Evolutionary conservation across 2,329 filamentous ascomycete genomes (phyloP).

Genomic region (Neonectria hederae): DNA sequence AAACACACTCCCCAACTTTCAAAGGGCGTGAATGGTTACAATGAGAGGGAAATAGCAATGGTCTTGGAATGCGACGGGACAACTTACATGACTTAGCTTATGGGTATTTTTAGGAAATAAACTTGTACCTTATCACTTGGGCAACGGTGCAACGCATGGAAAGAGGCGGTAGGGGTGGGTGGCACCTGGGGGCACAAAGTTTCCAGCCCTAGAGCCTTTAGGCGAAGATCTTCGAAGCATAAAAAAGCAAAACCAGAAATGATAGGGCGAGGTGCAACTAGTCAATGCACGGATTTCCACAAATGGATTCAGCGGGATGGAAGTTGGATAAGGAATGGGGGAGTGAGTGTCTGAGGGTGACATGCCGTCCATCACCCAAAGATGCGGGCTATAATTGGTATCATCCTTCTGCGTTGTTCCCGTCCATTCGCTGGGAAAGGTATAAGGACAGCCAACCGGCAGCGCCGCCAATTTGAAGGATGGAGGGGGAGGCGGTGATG

Average conservation of each 20-base stretch:
- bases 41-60: not conserved
- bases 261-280: not conserved
- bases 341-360: constrained; percentile 8
- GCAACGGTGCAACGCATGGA: constrained; percentile 16
- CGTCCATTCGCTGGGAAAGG: not conserved
- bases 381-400: constrained; percentile 21
- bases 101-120: constrained; percentile 32
- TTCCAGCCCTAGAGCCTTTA: not conserved
- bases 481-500: constrained; percentile 7
- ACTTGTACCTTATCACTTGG: not conserved
- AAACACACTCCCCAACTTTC: not conserved
- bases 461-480: not conserved
- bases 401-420: not conserved
- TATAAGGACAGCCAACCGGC: constrained; percentile 1
- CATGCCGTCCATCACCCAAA: constrained; percentile 1
- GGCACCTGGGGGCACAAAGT: not conserved
- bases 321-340: not conserved
- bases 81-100: constrained; percentile 23
- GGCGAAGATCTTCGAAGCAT: not conserved
- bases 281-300: constrained; percentile 3
- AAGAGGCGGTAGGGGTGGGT: constrained; percentile 21
- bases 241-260: constrained; percentile 4
- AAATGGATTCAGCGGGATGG: not conserved
- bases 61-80: constrained; percentile 9
- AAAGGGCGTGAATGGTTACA: not conserved